Conservation (phyloP, 2,329 filamentous ascomycete species). For the Pyrenophora teres region DNA sequence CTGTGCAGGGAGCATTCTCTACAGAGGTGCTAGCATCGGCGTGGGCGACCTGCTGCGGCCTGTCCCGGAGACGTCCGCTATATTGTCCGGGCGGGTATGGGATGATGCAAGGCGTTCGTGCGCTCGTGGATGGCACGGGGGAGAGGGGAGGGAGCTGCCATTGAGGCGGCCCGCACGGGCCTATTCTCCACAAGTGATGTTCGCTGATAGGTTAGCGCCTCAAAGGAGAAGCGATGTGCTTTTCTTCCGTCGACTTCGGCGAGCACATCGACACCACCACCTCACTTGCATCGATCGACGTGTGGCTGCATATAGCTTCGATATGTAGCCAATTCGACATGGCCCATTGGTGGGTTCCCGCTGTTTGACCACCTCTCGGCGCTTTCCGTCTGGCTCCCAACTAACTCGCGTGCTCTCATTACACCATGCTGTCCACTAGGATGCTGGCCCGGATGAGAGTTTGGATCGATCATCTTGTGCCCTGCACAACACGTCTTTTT, state of each 20-base stretch:
- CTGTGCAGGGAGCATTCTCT: not conserved
- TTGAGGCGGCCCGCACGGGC: not conserved
- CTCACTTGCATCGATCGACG: slow-evolving; percentile 2
- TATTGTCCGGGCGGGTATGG: slow-evolving; percentile 1
- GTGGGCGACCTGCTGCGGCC: not conserved
- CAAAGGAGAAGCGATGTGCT: slow-evolving; percentile 2
- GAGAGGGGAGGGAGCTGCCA: not conserved
- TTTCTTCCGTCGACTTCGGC: slow-evolving; percentile 7
- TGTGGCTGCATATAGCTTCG: not conserved
- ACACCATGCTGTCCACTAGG: not conserved
- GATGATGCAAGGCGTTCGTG: not conserved
- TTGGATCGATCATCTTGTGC: not conserved
- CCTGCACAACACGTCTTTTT: not conserved
- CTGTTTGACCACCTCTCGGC: not conserved
- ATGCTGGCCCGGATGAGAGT: not conserved
- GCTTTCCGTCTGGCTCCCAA: not conserved
- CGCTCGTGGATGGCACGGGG: not conserved
- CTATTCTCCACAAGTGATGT: not conserved
- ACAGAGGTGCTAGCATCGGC: not conserved
- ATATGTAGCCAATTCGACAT: no score
- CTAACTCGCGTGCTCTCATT: not conserved
- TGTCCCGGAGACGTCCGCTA: slow-evolving; percentile 9
- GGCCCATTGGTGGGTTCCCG: no score
- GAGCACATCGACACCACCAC: slow-evolving; percentile 2
- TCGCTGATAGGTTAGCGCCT: not conserved